A percentile compares a stretch with the other conserved stretches of the same genome.
Conservation (phyloP, 345 rosid species). For the Acer yangbiense region DNA sequence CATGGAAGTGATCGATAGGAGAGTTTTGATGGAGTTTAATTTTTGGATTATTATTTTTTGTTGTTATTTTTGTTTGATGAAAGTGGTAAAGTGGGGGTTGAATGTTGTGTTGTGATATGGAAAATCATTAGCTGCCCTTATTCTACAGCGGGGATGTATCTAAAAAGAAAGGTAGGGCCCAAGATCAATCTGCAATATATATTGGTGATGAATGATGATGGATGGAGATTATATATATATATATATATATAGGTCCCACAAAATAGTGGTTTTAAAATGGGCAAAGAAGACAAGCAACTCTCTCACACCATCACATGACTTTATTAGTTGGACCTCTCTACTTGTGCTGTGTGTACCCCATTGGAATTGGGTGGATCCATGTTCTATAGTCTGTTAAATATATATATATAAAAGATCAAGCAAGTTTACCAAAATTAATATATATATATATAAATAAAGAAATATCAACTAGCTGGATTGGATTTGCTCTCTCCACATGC, state of each 20-base stretch:
- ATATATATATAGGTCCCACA: constrained; percentile 15
- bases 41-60: background rate
- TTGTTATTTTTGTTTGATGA: background rate
- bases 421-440: background rate
- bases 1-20: constrained; percentile 8
- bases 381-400: constrained; percentile 26
- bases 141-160: constrained; percentile 25
- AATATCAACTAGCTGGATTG: constrained; percentile 12
- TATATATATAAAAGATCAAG: background rate
- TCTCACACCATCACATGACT: constrained; percentile 46
- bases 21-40: background rate
- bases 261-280: constrained; percentile 18
- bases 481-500: constrained; percentile 33
- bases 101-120: constrained; percentile 22
- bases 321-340: constrained; percentile 39
- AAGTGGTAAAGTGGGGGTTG: constrained; percentile 11
- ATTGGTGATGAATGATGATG: constrained; percentile 16
- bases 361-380: constrained; percentile 52
- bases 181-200: constrained; percentile 14
- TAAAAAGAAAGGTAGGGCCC: constrained; percentile 20
- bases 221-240: background rate
- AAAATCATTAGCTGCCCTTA: constrained; percentile 32
- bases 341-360: constrained; percentile 15
- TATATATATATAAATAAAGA: background rate
- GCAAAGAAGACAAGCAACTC: constrained; percentile 23